Percentiles rank a stretch among this genome's conserved stretches.
These are phyloP conservation scores for Candida multigemmis DNA, from an alignment of 805 yeast species.

Conservation along the genomic window DNA sequence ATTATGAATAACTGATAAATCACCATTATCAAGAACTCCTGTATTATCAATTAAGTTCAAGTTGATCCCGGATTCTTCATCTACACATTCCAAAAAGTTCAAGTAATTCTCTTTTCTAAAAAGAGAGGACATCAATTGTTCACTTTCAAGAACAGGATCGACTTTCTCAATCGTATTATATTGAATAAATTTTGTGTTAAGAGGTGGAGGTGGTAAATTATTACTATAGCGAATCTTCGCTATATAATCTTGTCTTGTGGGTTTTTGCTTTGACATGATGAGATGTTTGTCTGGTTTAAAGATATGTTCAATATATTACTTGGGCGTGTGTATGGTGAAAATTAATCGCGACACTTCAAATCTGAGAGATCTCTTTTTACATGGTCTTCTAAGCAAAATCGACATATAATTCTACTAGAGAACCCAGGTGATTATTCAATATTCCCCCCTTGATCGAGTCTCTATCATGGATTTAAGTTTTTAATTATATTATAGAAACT, in stretches of 20 bases:
- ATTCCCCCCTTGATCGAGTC: too few species aligned
- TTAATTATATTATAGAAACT: slow-evolving; percentile 26
- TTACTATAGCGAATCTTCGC: slow-evolving; percentile 80
- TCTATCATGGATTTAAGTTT: too few species aligned
- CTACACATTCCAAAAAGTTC: slow-evolving; percentile 46
- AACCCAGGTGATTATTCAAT: too few species aligned
- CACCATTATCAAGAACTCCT: slow-evolving; percentile 57
- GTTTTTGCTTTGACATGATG: slow-evolving; percentile 21
- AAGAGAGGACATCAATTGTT: slow-evolving; percentile 54
- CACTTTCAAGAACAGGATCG: slow-evolving; percentile 28
- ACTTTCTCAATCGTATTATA: slow-evolving; percentile 31
- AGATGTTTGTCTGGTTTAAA: neutral
- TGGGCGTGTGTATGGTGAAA: neutral
- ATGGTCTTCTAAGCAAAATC: too few species aligned
- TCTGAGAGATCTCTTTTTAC: too few species aligned
- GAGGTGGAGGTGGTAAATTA: slow-evolving; percentile 85
- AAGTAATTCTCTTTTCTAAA: slow-evolving; percentile 69
- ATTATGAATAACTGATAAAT: slow-evolving; percentile 33
- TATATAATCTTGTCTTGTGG: slow-evolving; percentile 63
- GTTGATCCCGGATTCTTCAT: slow-evolving; percentile 65
- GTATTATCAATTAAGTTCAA: slow-evolving; percentile 62
- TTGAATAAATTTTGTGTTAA: slow-evolving; percentile 78
- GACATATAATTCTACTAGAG: too few species aligned
- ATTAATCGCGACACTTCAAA: neutral
- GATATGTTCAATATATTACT: slow-evolving; percentile 1